Conservation (phyloP, 2,329 filamentous ascomycete species). For the Alternaria burnsii region DNA sequence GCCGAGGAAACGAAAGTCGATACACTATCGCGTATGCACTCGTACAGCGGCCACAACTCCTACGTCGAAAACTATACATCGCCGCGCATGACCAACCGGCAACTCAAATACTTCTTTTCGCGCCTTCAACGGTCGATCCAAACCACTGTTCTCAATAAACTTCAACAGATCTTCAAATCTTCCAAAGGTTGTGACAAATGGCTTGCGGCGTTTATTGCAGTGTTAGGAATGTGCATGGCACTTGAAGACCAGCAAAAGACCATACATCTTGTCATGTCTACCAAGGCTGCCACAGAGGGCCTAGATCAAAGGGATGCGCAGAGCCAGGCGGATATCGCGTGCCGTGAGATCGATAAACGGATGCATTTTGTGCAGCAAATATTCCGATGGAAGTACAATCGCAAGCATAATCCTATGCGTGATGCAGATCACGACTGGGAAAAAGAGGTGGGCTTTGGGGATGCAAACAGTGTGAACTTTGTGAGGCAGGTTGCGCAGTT, state of each 20-base stretch:
- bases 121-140: constrained; percentile 55
- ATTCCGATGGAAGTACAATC: constrained; percentile 59
- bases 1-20: constrained; percentile 49
- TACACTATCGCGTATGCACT: constrained; percentile 52
- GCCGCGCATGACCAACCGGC: constrained; percentile 58
- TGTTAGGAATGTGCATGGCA: constrained; percentile 59
- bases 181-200: constrained; percentile 56
- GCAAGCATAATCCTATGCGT: constrained; percentile 52
- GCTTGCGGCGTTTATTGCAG: constrained; percentile 57
- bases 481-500: constrained; percentile 49
- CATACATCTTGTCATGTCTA: constrained; percentile 55
- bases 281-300: constrained; percentile 45
- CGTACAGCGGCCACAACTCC: constrained; percentile 40
- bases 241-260: constrained; percentile 59
- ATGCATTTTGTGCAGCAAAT: constrained; percentile 57
- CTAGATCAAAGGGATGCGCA: constrained; percentile 37
- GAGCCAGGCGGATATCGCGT: constrained; percentile 51
- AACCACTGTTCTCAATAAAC: constrained; percentile 55
- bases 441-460: constrained; percentile 47
- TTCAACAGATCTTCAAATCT: constrained; percentile 58
- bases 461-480: constrained; percentile 48
- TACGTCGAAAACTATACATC: constrained; percentile 47
- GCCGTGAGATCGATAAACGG: constrained; percentile 55
- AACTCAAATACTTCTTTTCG: constrained; percentile 61
- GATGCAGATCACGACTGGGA: constrained; percentile 51